Evolutionary conservation across 1,284 basidiomycete genomes (phyloP), one percentile per base, ranked within the genome.

Genomic region (Ustilago nuda): DNA sequence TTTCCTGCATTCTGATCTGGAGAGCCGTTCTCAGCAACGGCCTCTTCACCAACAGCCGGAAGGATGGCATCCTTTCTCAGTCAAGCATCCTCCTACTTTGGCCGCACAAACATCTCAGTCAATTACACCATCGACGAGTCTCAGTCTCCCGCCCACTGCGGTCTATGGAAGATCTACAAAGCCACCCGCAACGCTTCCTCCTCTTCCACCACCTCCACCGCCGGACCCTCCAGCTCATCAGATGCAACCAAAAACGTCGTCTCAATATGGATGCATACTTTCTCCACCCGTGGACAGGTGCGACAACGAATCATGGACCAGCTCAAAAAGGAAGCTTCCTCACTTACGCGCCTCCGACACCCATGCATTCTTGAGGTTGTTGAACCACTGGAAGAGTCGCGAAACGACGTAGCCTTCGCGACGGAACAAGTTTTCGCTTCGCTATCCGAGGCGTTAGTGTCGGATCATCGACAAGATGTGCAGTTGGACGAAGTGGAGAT

Each of bases 331-430:
- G 83, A 85, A 55, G 94, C 93, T 4, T 91, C 92, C 57, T 92
- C 94, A 1, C 88, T 98, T 33, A 91, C 93, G 27, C 90, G 92
- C 72, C 87, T 99, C 52, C 89, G 96, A 30, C 97, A 99, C 87
- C 96, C 96, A 2, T 96, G 93, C 76, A 92, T 99, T 62, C 89
- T 99, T 90, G 96, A 99, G 87, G 94, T 98, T 90, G 95, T 97
- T 32, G 96, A 99, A 87, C 95, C 96, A n/a, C 87, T 98, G 51
- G 95, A 98, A 86, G 96, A 99, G 85, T 93, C 94, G 0, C 84
- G 87, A 56, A 91, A 88, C 54, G 93, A 95, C 79, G 88, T 98
- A 53, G 91, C 92, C 23, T 99, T 98, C 82, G 96, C 95, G 1
- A 98, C 96, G 0, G 97, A 99, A 84, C 89, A 77, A n/a, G 79